phyloP scores from a whole-genome alignment of 139 green algal species.

The Chlamydomonas applanata region DNA sequence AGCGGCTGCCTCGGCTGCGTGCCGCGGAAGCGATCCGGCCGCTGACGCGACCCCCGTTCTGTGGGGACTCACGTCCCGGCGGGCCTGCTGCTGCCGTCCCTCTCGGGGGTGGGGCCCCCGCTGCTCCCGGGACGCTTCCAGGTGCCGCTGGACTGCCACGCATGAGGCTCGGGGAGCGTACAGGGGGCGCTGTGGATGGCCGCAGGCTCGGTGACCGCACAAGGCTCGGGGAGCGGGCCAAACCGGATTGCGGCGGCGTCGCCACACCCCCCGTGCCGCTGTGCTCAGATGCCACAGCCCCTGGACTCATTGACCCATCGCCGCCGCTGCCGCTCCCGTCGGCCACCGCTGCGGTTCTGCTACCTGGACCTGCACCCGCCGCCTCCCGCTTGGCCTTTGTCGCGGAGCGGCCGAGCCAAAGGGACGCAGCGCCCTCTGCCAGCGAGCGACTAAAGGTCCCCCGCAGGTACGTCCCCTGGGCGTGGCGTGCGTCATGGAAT shows the following conservation, averaged over 20 bases:
- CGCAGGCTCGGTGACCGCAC: too few relatives aligned
- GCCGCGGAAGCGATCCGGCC: background rate
- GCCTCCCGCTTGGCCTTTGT: background rate
- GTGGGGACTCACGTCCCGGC: too few relatives aligned
- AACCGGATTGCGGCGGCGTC: too few relatives aligned
- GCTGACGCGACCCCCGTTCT: background rate
- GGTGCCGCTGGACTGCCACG: too few relatives aligned
- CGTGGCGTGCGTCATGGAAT: conserved; percentile 3
- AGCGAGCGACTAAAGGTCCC: conserved; percentile 28
- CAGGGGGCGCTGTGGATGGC: too few relatives aligned
- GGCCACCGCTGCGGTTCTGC: too few relatives aligned
- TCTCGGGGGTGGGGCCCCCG: too few relatives aligned
- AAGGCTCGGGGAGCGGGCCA: too few relatives aligned
- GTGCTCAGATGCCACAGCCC: background rate
- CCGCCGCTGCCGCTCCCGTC: background rate
- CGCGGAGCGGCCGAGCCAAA: conserved; percentile 19
- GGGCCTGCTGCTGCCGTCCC: background rate
- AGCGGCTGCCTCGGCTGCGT: background rate
- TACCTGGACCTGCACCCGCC: background rate
- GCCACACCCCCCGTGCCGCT: background rate
- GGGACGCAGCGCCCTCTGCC: conserved; percentile 30
- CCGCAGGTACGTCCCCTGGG: conserved; percentile 36
- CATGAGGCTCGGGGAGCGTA: too few relatives aligned
- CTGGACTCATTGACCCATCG: too few relatives aligned
- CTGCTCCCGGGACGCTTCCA: too few relatives aligned